Evolutionary conservation across 805 yeast species (phyloP).

Genomic region (Metschnikowia hibisci): DNA sequence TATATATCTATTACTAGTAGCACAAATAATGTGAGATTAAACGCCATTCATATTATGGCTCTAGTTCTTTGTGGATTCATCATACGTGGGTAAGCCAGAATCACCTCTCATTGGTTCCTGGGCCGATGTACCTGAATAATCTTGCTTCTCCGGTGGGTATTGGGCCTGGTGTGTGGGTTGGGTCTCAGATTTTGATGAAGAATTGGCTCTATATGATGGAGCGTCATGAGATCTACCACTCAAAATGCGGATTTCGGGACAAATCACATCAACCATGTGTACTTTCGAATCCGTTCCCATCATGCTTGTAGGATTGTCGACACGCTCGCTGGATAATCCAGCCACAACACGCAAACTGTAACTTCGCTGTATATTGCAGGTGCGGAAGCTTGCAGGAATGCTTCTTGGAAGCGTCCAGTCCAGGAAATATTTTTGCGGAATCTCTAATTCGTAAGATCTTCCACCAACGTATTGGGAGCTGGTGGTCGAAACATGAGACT

Average conservation of each 20-base stretch:
- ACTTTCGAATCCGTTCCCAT: conserved; percentile 21
- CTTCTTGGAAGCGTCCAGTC: conserved; percentile 45
- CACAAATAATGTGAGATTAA: neutral
- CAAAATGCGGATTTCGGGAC: conserved; percentile 31
- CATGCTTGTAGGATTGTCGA: conserved; percentile 16
- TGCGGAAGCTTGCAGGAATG: conserved; percentile 50
- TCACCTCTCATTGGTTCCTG: neutral
- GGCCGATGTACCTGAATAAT: neutral
- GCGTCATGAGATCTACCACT: conserved; percentile 27
- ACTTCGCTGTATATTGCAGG: conserved; percentile 52
- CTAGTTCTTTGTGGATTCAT: neutral
- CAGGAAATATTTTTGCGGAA: conserved; percentile 37
- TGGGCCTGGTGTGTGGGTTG: conserved; percentile 9
- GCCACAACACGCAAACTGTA: conserved; percentile 36
- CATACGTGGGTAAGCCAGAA: conserved; percentile 1
- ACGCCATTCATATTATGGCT: neutral
- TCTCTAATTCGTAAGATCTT: conserved; percentile 38
- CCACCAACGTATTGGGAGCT: conserved; percentile 11
- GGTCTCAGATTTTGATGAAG: neutral
- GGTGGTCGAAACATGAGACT: conserved; percentile 24
- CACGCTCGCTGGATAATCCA: conserved; percentile 23
- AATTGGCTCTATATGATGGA: neutral
- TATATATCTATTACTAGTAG: too few species aligned
- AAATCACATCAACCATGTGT: conserved; percentile 28
- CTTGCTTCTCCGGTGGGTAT: conserved; percentile 4